Base-by-base conservation (phyloP, 208 protist genomes). In the Trypanosoma theileri region DNA sequence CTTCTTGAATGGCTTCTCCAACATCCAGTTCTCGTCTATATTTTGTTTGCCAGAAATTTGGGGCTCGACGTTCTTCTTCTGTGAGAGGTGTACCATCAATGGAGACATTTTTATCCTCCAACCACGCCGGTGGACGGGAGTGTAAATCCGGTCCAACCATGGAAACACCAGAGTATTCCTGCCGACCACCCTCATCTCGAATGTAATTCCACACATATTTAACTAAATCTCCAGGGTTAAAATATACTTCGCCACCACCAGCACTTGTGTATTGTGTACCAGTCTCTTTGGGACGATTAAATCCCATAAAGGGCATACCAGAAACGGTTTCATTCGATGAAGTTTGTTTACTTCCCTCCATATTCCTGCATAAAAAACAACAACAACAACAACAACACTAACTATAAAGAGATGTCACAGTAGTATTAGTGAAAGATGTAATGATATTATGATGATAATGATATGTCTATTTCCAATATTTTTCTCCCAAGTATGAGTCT, bases 1-100 rank as follows among this genome's bases (percentile, higher is more conserved):
- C 84, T 58, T 91, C 81, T 65, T 82, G 69, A 14, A 92, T 74
- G 10, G 84, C 87, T 68, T 89, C 85, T 0, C 69, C 90, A 24
- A 95, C 64, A 58, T 85, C 84, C 4, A 95, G 80, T 80, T 95
- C 90, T 42, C 73, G 63, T 21, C 65, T 51, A 73, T 95, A 95
- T 51, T 77, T 71, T 57, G 68, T 60, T 62, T 76, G 67, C 75
- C 81, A 86, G 66, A 76, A 88, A 50, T 79, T 77, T 13, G 71
- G 48, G 35, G 56, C 53, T 50, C 51, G 51, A 41, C 40, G 66
- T 52, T 90, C 80, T 28, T 73, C 74, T 1, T 86, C 77, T 7
- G 69, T 83, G 31, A 95, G 75, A 12, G 82, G 82, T 2, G 80
- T 79, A 28, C 90, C 90, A 51, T 91, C 78, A 58, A 95, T 92